Evolutionary conservation across 768 basidiomycete species (phyloP).

Genomic region (Dioszegia aurantiaca): DNA sequence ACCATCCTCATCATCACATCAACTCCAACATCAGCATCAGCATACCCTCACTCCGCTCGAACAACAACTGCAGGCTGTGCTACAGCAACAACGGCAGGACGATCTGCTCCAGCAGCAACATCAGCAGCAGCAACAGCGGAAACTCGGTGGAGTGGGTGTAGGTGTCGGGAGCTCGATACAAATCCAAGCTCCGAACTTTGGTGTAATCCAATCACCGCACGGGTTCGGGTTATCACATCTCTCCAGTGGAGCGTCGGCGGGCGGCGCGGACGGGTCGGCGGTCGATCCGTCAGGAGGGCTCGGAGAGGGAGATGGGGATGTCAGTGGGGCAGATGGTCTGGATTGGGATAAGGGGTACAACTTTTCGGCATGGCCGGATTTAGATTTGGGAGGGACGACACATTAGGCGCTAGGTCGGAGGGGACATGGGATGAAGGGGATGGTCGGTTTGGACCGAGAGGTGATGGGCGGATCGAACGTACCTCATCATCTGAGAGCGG

Average conservation of each 20-base stretch:
- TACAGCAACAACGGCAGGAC: conserved; percentile 2
- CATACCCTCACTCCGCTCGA: background rate
- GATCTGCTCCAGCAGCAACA: background rate
- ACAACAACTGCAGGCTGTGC: background rate
- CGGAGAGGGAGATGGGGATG: background rate
- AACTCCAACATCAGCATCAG: conserved; percentile 2
- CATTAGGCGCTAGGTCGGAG: background rate
- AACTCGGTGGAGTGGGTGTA: conserved; percentile 6
- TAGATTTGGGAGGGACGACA: background rate
- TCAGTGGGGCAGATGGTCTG: background rate
- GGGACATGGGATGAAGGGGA: background rate
- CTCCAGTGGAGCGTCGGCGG: background rate
- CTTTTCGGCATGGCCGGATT: conserved; percentile 14
- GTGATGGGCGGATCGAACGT: no score
- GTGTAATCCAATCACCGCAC: background rate
- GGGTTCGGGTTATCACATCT: background rate
- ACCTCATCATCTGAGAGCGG: no score
- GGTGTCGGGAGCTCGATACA: background rate
- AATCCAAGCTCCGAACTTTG: conserved; percentile 7
- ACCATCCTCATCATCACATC: background rate
- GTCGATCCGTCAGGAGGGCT: background rate
- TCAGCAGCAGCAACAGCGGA: conserved; percentile 4
- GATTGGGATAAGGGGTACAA: conserved; percentile 15
- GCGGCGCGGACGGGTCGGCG: background rate
- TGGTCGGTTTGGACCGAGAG: no score